A percentile compares a stretch with the other conserved stretches of the same genome.
Evolutionary conservation across 1,284 basidiomycete species (phyloP).

Genomic region (Mrakiaceae sp.): DNA sequence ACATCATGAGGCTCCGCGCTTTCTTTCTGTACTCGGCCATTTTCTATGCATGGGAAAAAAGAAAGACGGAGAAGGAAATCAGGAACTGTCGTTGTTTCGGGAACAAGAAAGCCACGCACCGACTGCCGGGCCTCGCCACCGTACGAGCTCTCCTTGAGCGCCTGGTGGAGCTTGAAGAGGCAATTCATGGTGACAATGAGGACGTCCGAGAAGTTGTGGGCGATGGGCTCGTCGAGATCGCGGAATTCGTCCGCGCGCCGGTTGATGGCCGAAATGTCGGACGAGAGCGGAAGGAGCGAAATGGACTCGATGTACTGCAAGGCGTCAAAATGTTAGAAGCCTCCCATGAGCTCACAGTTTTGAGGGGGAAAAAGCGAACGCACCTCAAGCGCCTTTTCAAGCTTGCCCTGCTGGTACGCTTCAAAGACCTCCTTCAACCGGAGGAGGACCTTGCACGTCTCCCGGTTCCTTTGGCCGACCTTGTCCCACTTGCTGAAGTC

Average conservation of each 20-base stretch:
- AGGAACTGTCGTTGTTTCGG: background rate
- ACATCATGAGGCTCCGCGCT: constrained; percentile 55
- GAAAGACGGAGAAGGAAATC: background rate
- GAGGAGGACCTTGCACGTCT: constrained; percentile 51
- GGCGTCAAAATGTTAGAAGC: background rate
- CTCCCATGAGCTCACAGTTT: too few relatives aligned
- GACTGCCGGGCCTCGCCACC: constrained; percentile 61
- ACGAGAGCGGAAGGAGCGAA: constrained; percentile 77
- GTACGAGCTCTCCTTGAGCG: constrained; percentile 58
- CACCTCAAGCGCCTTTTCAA: constrained; percentile 71
- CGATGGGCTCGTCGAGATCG: constrained; percentile 70
- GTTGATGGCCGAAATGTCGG: constrained; percentile 75
- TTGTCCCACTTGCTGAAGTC: constrained; percentile 62
- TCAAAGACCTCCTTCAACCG: constrained; percentile 71
- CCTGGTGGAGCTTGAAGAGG: constrained; percentile 65
- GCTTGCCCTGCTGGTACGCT: constrained; percentile 58
- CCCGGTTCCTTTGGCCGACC: constrained; percentile 64
- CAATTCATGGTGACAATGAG: constrained; percentile 90
- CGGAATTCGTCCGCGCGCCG: constrained; percentile 83
- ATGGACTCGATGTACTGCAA: constrained; percentile 70
- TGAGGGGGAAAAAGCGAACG: constrained; percentile 23
- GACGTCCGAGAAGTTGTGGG: constrained; percentile 79
- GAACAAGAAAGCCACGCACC: constrained; percentile 38
- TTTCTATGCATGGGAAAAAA: constrained; percentile 7
- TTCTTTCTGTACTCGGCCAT: constrained; percentile 31